Conservation (phyloP, 2,329 filamentous ascomycete species). For the Penicillium sclerotiorum region DNA sequence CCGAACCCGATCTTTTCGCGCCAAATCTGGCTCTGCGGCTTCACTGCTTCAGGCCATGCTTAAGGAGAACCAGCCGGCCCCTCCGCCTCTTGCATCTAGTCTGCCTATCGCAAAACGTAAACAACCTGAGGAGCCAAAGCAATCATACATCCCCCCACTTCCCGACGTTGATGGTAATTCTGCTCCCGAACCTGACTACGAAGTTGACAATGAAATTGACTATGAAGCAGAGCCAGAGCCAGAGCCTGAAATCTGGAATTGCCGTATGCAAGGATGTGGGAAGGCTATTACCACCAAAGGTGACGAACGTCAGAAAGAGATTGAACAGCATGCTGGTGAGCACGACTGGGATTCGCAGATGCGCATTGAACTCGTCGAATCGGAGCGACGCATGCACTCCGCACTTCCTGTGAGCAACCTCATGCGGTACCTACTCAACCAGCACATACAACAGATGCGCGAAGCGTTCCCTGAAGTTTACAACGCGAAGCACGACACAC, state of each 20-base stretch:
- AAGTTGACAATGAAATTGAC: too few relatives aligned
- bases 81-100: conserved; percentile 6
- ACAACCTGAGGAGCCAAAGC: too few relatives aligned
- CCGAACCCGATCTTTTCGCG: conserved; percentile 14
- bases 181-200: neutral
- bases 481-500: neutral
- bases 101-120: neutral
- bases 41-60: conserved; percentile 25
- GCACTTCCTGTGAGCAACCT: conserved; percentile 25
- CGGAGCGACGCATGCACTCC: conserved; percentile 27
- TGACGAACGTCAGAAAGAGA: conserved; percentile 21
- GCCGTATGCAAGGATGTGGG: conserved; percentile 24
- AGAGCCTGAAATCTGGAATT: conserved; percentile 22
- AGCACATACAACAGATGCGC: conserved; percentile 28
- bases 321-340: conserved; percentile 25
- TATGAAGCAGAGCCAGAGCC: neutral
- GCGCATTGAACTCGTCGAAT: conserved; percentile 27
- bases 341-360: conserved; percentile 30
- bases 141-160: conserved; percentile 8
- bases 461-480: conserved; percentile 27
- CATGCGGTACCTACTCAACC: conserved; percentile 26
- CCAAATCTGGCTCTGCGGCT: conserved; percentile 13
- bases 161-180: conserved; percentile 1
- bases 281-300: conserved; percentile 18
- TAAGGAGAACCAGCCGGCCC: conserved; percentile 11